Evolutionary conservation across 2,329 filamentous ascomycete genomes (phyloP), one percentile per base, ranked within the genome.

Genomic region (Penicillium sp.): DNA sequence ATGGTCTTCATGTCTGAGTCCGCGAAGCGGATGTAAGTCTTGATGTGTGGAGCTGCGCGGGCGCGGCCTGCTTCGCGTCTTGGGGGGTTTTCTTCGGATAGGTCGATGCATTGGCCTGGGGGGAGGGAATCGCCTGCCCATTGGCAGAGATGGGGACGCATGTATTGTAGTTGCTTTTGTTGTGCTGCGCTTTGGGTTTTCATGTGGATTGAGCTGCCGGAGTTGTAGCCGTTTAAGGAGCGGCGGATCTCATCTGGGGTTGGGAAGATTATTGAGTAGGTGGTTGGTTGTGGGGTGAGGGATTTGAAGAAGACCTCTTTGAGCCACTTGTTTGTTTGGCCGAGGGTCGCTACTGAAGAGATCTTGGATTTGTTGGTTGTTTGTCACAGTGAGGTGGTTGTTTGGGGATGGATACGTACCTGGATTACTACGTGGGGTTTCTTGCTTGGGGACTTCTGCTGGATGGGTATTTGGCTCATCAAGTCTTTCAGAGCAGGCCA

Each of bases 31-130:
- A 90, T 82, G 61, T 93, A 95, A 0, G 88, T 95, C 66, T 95
- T 95, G 64, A 95, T 86, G 59, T 95, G 89, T 0, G 89, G 89
- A 1, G 88, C 87, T 17, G 88, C 88, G 28, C 81, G 76, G 42
- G 79, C 74, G 47, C 86, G 75, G 1, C 83, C 82, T 8, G 80
- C 78, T 53, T 84, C 75, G 6, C 61, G 63, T 24, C 44, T 56
- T 13, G 26, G 15, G 9, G 44, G 39, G 12, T 28, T 32, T 2
- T 56, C 50, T 51, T 50, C 48, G 19, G 43, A 54, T 26, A 37
- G 29, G 19, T 47, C 58, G 37, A 51, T 51, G 19, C 45, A 49
- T n/a, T 50, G 40, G 8, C 51, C 46, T 28, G 32, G 24, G 29
- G 45, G 19, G 19, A 41, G 32, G 9, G 52, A 66, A 54, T 86